Conservation (phyloP, 75 land plant genomes). For the Pinus tabuliformis region DNA sequence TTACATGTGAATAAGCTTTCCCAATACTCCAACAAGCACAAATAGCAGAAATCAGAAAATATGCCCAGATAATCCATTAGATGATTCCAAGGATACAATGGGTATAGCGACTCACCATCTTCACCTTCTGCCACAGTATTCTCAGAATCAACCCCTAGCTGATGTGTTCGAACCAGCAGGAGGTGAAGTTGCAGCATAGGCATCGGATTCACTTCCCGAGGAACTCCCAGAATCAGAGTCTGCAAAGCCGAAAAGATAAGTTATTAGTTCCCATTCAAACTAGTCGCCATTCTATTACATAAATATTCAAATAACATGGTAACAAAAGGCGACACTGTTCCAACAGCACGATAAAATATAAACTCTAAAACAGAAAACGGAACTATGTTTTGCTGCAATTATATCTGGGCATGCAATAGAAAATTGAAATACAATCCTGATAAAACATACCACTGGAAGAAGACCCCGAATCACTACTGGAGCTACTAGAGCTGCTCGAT, state of each 20-base stretch:
- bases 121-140: not conserved
- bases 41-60: too few relatives aligned
- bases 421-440: not conserved
- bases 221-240: slow-evolving; percentile 13
- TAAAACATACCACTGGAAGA: slow-evolving; percentile 67
- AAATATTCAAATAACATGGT: not conserved
- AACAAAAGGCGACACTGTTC: not conserved
- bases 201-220: slow-evolving; percentile 10
- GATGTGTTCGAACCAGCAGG: not conserved
- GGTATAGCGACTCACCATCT: slow-evolving; percentile 7
- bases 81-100: not conserved
- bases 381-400: not conserved
- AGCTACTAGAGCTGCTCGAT: slow-evolving; percentile 54
- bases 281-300: not conserved
- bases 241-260: slow-evolving; percentile 1
- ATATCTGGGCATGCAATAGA: not conserved
- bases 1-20: too few relatives aligned
- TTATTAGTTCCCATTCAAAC: not conserved
- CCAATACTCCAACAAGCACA: too few relatives aligned
- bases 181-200: slow-evolving; percentile 5
- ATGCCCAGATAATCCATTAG: too few relatives aligned
- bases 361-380: not conserved
- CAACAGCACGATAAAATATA: not conserved
- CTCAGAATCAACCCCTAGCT: not conserved
- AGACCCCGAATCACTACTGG: slow-evolving; percentile 70